Evolutionary conservation across 169 alveolate genomes (phyloP).

Genomic region (Plasmodium inui): DNA sequence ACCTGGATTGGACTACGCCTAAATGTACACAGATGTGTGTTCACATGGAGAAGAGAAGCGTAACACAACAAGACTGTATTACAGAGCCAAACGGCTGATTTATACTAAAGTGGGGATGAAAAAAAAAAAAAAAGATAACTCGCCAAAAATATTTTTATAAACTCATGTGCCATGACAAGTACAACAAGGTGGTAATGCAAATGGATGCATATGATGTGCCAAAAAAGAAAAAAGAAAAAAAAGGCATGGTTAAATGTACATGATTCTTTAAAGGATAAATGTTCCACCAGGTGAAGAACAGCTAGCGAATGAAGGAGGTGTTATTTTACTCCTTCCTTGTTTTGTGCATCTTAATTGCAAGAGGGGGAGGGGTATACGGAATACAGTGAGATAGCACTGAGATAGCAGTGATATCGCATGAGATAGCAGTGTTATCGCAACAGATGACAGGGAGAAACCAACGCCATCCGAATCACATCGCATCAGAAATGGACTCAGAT

Average conservation of each 20-base stretch:
- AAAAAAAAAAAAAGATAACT: background rate
- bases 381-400: background rate
- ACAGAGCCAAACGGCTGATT: background rate
- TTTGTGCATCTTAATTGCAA: background rate
- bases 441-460: background rate
- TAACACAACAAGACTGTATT: background rate
- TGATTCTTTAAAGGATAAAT: background rate
- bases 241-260: background rate
- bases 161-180: background rate
- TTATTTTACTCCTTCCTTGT: background rate
- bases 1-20: background rate
- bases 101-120: background rate
- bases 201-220: background rate
- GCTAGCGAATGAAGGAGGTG: background rate
- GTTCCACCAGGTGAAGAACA: background rate
- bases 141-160: background rate
- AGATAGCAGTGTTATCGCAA: background rate
- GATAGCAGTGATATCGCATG: too few species aligned
- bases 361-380: background rate
- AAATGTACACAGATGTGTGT: background rate
- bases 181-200: background rate
- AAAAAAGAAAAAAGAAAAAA: conserved; percentile 8
- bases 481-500: background rate
- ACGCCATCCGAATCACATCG: background rate
- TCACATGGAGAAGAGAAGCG: background rate